Conservation (phyloP, 164 flowering plant species). For the Malania oleifera region DNA sequence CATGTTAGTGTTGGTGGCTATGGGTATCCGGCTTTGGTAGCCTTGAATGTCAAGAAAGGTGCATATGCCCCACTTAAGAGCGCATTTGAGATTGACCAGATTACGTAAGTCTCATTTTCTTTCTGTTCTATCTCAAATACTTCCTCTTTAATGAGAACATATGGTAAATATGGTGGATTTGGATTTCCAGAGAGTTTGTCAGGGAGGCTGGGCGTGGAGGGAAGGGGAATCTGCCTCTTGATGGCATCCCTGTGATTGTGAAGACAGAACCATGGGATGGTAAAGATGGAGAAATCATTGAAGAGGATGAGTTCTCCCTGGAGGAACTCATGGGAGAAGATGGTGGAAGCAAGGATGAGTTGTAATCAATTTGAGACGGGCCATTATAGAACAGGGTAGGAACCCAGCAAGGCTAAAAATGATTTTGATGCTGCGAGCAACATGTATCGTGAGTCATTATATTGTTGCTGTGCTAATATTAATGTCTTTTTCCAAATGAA, state of each 20-base stretch:
- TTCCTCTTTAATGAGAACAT: neutral
- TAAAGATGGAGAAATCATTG: constrained; percentile 82
- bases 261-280: constrained; percentile 94
- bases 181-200: constrained; percentile 74
- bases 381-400: neutral
- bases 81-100: constrained; percentile 79
- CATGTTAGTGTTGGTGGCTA: constrained; percentile 95
- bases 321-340: constrained; percentile 94
- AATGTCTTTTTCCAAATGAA: too few relatives aligned
- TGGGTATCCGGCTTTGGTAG: constrained; percentile 95
- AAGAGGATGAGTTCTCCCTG: constrained; percentile 98
- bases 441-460: too few relatives aligned
- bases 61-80: constrained; percentile 87
- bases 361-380: constrained; percentile 17
- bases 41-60: constrained; percentile 79
- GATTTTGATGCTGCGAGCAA: constrained; percentile 3
- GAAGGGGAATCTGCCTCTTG: constrained; percentile 75
- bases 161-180: neutral
- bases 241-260: constrained; percentile 42
- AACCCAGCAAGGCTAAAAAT: neutral
- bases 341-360: constrained; percentile 45
- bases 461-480: too few relatives aligned
- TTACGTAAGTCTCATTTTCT: constrained; percentile 48
- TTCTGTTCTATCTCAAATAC: neutral
- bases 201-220: constrained; percentile 88